Evolutionary conservation across 2,329 filamentous ascomycete species (phyloP), one percentile per base, ranked within the genome.

Genomic region (Macroventuria anomochaeta): DNA sequence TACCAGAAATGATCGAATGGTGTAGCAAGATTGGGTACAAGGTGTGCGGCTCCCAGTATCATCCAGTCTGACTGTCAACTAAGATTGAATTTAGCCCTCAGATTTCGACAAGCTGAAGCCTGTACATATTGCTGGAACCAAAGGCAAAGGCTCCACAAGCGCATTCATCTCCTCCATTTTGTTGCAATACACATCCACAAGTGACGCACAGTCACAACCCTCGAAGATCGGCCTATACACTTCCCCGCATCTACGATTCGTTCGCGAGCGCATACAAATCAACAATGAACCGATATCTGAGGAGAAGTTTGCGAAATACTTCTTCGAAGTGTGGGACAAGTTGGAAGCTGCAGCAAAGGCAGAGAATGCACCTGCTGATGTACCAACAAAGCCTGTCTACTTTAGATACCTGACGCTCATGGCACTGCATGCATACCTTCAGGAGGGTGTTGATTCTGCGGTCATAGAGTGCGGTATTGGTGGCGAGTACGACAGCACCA

Each of bases 381-480:
- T 75, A 15, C 76, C 78, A 0, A 84, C 85, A 1, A 96, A 96
- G 72, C 95, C 95, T 0, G 89, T 92, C 44, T 97, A 96, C 75
- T 97, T 97, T 74, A 88, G 93, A 23, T 97, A 90, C 70, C 74
- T 99, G 69, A 97, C 93, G 0, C 81, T 99, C 31, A 83, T 97
- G 78, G 93, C 93, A 1, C 85, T 96, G 65, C 92, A 96, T 67
- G 83, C 88, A 1, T 99, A 96, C 64, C 69, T 96, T 21, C 75
- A 81, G 40, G 88, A 95, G 71, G 87, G 88, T 1, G 87, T 97
- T 0, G 81, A 87, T 58, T 86, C 86, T 15, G 93, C 91, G 0
- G 86, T 97, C 8, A 83, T 97, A 28, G 95, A 99, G 76, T 96
- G 91, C 67, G 95, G 95, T 0, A 96, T 97, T 59, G 95, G 95